Evolutionary conservation across 306 rosid species (phyloP), one percentile per base, ranked within the genome.

Genomic region (Lathyrus oleraceus): DNA sequence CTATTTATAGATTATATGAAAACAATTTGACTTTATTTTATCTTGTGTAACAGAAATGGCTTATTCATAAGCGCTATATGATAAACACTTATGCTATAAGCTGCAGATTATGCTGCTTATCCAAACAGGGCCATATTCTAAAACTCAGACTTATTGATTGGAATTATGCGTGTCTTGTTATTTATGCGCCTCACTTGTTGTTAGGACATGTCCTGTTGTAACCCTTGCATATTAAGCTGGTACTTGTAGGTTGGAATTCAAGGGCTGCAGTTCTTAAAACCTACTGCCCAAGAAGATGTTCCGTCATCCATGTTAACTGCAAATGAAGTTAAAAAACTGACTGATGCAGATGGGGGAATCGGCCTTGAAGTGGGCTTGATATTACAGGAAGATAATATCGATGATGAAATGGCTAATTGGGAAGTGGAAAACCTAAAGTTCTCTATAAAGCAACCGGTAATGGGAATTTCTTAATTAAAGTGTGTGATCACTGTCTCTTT

Each of bases 251-350:
- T 90, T 74, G 83, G 89, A 65, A 83, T 87, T 56, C 88, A 87
- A 76, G 98, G 92, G 71, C 79, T 90, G 82, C 87, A 73, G 82
- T 85, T 80, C 49, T 77, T 87, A 57, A 94, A 94, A 85, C 97
- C 98, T 19, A 86, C 69, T 32, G 71, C 78, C 30, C 85, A 71
- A 27, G 84, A 84, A 48, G 72, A 61, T 67, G 76, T 38, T 65
- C 68, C 81, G 35, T 70, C 79, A 48, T 67, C 81, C 5, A 28
- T 39, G 56, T 49, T 67, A 67, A 66, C 68, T 39, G 75, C 65
- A 61, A 84, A 82, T 78, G 94, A 88, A 74, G 83, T 76, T 56
- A 76, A 88, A 81, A 79, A 85, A 62, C 67, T 79, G 27, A 69
- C 47, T 2, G 89, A 81, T 75, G 68, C 84, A 30, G 68, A 60